phyloP scores from a whole-genome alignment of 2,329 filamentous ascomycete genomes.

The Cladosporium sphaerospermum region DNA sequence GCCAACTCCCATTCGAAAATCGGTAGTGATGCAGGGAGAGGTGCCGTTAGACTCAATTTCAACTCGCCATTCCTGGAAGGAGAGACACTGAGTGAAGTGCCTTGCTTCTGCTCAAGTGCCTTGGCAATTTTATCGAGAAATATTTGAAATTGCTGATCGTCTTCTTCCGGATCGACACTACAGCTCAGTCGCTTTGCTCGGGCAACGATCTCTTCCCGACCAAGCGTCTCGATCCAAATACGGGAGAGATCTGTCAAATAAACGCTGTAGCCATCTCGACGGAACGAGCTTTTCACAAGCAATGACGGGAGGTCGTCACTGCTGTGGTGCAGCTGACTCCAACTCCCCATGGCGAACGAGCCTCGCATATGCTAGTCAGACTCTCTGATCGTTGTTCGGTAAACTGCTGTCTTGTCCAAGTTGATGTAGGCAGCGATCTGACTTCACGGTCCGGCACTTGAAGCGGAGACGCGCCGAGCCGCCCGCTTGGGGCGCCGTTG shows the following conservation, averaged over 20 bases:
- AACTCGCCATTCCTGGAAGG: constrained; percentile 27
- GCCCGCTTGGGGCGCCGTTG: not conserved
- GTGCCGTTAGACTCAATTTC: constrained; percentile 50
- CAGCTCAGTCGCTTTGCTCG: constrained; percentile 59
- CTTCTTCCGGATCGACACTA: constrained; percentile 67
- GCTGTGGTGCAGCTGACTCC: constrained; percentile 28
- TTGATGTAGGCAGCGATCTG: not conserved
- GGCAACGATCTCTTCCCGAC: constrained; percentile 55
- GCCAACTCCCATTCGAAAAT: constrained; percentile 61
- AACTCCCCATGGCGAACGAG: constrained; percentile 26
- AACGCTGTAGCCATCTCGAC: constrained; percentile 54
- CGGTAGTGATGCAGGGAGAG: constrained; percentile 56
- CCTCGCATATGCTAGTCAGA: too few species aligned
- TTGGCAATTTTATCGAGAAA: constrained; percentile 59
- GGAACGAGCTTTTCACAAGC: constrained; percentile 56
- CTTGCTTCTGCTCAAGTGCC: constrained; percentile 37
- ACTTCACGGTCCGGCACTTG: not conserved
- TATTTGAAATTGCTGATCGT: constrained; percentile 59
- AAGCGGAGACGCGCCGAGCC: not conserved
- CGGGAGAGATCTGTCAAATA: constrained; percentile 65
- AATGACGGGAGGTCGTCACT: constrained; percentile 47
- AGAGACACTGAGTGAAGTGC: constrained; percentile 29
- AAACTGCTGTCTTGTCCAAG: too few species aligned
- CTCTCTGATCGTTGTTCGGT: too few species aligned
- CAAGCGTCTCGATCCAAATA: constrained; percentile 64